Evolutionary conservation across 805 yeast species (phyloP).

Genomic region (Candida krabiensis): DNA sequence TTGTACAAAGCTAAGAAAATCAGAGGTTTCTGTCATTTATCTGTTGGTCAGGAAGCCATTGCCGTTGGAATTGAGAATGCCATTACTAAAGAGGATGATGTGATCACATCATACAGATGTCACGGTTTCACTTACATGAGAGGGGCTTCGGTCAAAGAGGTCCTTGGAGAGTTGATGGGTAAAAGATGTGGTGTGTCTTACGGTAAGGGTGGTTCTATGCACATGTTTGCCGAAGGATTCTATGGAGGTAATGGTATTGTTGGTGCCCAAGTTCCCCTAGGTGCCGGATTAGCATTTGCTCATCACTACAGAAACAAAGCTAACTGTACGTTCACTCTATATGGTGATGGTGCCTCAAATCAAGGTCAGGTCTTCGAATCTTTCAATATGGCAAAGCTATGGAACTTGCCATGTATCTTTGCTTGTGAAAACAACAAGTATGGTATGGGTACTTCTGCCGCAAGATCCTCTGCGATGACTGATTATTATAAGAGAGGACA

Average conservation of each 20-base stretch:
- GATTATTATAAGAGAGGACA: constrained; percentile 99
- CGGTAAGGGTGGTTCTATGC: constrained; percentile 99
- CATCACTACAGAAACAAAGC: constrained; percentile 86
- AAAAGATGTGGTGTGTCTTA: constrained; percentile 90
- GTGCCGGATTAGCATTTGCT: constrained; percentile 98
- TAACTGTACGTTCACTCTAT: constrained; percentile 81
- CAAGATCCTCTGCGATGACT: constrained; percentile 94
- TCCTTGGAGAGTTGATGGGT: constrained; percentile 96
- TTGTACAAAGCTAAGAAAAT: constrained; percentile 97
- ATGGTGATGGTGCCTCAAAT: constrained; percentile 99
- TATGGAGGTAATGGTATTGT: constrained; percentile 99
- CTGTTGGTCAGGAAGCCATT: constrained; percentile 98
- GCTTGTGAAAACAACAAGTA: constrained; percentile 99
- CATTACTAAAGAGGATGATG: constrained; percentile 77
- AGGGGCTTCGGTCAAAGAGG: constrained; percentile 88
- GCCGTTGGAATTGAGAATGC: constrained; percentile 99
- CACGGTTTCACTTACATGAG: constrained; percentile 98
- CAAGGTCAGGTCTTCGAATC: constrained; percentile 99
- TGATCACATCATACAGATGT: constrained; percentile 97
- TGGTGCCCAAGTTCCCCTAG: constrained; percentile 98
- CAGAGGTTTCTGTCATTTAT: constrained; percentile 98
- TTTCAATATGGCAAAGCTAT: constrained; percentile 98
- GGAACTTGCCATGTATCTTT: constrained; percentile 93
- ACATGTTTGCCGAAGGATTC: constrained; percentile 93
- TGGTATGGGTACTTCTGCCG: constrained; percentile 99